phyloP scores from a whole-genome alignment of 306 rosid genomes.

The Quercus wislizeni region DNA sequence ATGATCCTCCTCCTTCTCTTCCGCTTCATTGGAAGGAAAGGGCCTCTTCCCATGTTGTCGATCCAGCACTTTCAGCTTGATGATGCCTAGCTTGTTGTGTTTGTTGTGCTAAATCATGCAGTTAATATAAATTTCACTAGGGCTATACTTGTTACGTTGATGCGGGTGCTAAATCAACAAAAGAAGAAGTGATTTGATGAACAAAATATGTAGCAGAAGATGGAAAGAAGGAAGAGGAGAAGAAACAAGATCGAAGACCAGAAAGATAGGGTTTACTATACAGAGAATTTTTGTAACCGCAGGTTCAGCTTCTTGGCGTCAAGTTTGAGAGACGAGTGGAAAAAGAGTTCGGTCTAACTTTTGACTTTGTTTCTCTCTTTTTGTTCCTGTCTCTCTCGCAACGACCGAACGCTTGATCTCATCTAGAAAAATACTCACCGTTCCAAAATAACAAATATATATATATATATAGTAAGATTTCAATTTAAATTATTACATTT shows the following conservation, averaged over 20 bases:
- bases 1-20: conserved; percentile 49
- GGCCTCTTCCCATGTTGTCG: conserved; percentile 47
- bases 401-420: too few relatives aligned
- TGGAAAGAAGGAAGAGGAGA: not conserved
- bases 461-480: too few relatives aligned
- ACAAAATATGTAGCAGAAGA: not conserved
- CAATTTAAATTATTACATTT: too few relatives aligned
- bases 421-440: too few relatives aligned
- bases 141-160: too few relatives aligned
- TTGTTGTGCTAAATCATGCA: not conserved
- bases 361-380: not conserved
- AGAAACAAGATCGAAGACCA: not conserved
- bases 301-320: not conserved
- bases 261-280: not conserved
- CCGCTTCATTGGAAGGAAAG: conserved; percentile 39
- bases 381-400: too few relatives aligned
- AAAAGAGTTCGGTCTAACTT: not conserved
- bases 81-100: not conserved
- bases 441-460: too few relatives aligned
- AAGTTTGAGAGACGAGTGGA: not conserved
- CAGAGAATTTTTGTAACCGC: not conserved
- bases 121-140: not conserved
- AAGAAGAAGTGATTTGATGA: too few relatives aligned
- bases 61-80: conserved; percentile 32
- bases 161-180: too few relatives aligned